Conservation (phyloP, 1,139 yeast genomes). For the Maudiozyma humilis region DNA sequence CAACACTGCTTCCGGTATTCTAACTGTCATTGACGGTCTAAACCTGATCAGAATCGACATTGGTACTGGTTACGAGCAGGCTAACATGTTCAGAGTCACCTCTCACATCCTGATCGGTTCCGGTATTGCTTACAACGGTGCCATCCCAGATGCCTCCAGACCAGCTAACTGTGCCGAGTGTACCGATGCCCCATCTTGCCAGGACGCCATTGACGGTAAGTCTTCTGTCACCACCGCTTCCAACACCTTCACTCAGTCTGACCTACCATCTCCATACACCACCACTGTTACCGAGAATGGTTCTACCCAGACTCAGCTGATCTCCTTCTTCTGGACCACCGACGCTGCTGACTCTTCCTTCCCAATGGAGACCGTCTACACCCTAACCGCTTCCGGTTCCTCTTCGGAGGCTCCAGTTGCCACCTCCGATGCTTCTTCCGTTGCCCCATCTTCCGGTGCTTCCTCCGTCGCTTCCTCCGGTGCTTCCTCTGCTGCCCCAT, state of each 20-base stretch:
- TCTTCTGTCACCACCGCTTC: constrained; percentile 4
- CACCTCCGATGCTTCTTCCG: background rate
- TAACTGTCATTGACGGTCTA: constrained; percentile 6
- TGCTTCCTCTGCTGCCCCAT: constrained; percentile 1
- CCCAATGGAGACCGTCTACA: constrained; percentile 4
- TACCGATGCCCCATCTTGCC: constrained; percentile 2
- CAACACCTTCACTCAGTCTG: constrained; percentile 1
- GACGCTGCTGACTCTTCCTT: constrained; percentile 2
- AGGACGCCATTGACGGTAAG: constrained; percentile 3
- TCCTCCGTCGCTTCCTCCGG: background rate
- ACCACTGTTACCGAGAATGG: constrained; percentile 3
- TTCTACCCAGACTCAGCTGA: constrained; percentile 2
- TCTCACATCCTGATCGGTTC: background rate
- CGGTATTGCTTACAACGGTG: constrained; percentile 4
- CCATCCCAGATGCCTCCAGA: constrained; percentile 4
- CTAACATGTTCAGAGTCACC: constrained; percentile 1
- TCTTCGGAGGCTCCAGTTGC: constrained; percentile 2
- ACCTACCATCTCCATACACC: constrained; percentile 5
- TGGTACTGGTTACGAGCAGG: constrained; percentile 10
- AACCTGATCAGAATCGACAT: constrained; percentile 6
- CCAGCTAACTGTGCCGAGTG: constrained; percentile 6
- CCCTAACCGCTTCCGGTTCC: constrained; percentile 2
- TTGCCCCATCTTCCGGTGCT: background rate
- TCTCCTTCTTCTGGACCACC: constrained; percentile 5
- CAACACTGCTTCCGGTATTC: constrained; percentile 8